phyloP scores from a whole-genome alignment of 345 rosid genomes.

The Populus tremula region DNA sequence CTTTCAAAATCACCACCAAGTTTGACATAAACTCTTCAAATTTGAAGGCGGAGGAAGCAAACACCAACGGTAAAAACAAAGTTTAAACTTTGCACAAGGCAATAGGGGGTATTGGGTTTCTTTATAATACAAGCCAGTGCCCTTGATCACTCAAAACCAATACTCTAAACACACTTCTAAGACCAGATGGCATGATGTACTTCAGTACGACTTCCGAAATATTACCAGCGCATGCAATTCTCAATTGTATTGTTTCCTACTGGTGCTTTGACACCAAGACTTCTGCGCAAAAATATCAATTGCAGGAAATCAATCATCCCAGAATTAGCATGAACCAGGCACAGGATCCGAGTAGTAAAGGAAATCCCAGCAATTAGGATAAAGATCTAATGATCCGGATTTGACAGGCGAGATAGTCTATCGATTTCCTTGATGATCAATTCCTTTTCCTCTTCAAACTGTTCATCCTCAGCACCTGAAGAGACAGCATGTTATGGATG shows the following conservation, averaged over 20 bases:
- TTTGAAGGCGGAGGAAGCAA: neutral
- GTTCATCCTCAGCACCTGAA: slow-evolving; percentile 80
- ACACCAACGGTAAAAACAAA: neutral
- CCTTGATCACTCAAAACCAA: neutral
- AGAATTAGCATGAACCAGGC: slow-evolving; percentile 6
- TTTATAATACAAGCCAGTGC: neutral
- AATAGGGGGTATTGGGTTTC: neutral
- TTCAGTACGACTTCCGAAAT: neutral
- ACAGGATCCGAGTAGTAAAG: neutral
- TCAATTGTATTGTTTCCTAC: neutral
- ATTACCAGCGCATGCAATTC: neutral
- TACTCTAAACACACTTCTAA: neutral
- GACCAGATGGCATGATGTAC: neutral
- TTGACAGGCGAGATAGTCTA: slow-evolving; percentile 47
- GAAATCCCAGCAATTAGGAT: neutral
- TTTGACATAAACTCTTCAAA: neutral
- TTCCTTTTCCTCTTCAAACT: slow-evolving; percentile 94
- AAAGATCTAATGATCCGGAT: slow-evolving; percentile 31
- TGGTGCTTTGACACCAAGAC: neutral
- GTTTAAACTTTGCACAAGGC: neutral
- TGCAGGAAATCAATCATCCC: neutral
- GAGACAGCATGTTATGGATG: neutral
- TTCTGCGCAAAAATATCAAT: neutral
- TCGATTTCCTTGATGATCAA: slow-evolving; percentile 77
- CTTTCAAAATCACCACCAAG: neutral